These are phyloP conservation scores for Gaultheria prostrata DNA, from an alignment of 148 eudicot genomes.

Conservation along the genomic window DNA sequence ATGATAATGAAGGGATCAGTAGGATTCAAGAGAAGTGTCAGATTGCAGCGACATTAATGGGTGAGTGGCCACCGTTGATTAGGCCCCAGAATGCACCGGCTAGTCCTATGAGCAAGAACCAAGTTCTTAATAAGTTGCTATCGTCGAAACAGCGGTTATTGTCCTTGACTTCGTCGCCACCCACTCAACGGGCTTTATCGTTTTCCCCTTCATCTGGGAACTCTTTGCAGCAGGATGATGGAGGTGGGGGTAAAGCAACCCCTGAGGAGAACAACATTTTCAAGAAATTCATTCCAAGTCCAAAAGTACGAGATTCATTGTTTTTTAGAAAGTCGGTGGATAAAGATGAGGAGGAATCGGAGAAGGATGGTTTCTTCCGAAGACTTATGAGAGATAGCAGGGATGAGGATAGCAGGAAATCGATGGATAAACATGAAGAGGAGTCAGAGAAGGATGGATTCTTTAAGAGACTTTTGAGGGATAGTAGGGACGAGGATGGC, in stretches of 20 bases:
- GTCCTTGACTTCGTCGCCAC: conserved; percentile 82
- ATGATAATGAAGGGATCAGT: conserved; percentile 93
- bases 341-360: conserved; percentile 70
- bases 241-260: conserved; percentile 46
- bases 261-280: conserved; percentile 82
- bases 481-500: conserved; percentile 63
- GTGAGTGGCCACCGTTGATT: conserved; percentile 89
- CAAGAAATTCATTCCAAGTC: conserved; percentile 79
- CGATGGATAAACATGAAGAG: conserved; percentile 50
- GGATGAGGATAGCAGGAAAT: conserved; percentile 55
- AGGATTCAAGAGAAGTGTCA: conserved; percentile 96
- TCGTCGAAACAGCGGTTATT: conserved; percentile 76
- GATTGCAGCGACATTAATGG: conserved; percentile 89
- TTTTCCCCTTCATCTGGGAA: conserved; percentile 58
- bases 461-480: conserved; percentile 71
- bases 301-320: conserved; percentile 72
- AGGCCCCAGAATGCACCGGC: conserved; percentile 52
- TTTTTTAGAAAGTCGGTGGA: conserved; percentile 80
- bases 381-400: conserved; percentile 66
- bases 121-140: conserved; percentile 66
- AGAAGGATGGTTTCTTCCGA: conserved; percentile 78
- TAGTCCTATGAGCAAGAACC: conserved; percentile 64
- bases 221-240: conserved; percentile 47
- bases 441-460: conserved; percentile 91
- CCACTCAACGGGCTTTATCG: conserved; percentile 47